Evolutionary conservation across 2,329 filamentous ascomycete species (phyloP), one percentile per base, ranked within the genome.

Genomic region (Cercospora zeae-maydis): DNA sequence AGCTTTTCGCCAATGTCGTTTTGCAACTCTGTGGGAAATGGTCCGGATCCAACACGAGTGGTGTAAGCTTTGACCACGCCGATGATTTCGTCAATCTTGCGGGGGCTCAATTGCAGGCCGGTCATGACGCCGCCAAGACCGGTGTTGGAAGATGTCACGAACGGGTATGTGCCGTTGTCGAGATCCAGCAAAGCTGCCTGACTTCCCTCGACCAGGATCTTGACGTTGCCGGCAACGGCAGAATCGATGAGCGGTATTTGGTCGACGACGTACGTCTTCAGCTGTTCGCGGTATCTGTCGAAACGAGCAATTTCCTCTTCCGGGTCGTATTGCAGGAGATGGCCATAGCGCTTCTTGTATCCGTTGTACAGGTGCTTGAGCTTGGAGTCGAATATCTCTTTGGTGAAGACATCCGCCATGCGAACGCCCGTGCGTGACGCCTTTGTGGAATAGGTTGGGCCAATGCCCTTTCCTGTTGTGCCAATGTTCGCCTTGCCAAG

Each of bases 21-120:
- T 60, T 84, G 75, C 71, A 86, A 84, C 74, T 90, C 87, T 0
- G 86, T 88, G 49, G 87, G 86, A 78, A 90, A 89, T n/a, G 84
- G 84, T 11, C 87, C 87, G 47, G 80, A 80, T 47, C 81, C 82
- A 30, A 77, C 75, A 39, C 75, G 73, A 31, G 87, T 89, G 42
- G 87, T 88, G 74, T 88, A 88, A 31, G 86, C 86, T 74, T 90
- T 88, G 4, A 87, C 84, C 10, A 89, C 86, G 59, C 87, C 87
- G 67, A 89, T 83, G 51, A 85, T 81, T 64, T 87, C 82, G 58
- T 80, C 82, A 65, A 89, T 80, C 66, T 85, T 86, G 66, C 79
- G 82, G 64, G 84, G 86, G 72, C 85, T 84, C 49, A 89, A 75
- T 36, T 82, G 82, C 11, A 89, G 78, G 58, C 87, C 87, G 39